These are phyloP conservation scores for Meyerozyma smithsonii DNA, from an alignment of 1,139 yeast genomes.

Conservation along the genomic window DNA sequence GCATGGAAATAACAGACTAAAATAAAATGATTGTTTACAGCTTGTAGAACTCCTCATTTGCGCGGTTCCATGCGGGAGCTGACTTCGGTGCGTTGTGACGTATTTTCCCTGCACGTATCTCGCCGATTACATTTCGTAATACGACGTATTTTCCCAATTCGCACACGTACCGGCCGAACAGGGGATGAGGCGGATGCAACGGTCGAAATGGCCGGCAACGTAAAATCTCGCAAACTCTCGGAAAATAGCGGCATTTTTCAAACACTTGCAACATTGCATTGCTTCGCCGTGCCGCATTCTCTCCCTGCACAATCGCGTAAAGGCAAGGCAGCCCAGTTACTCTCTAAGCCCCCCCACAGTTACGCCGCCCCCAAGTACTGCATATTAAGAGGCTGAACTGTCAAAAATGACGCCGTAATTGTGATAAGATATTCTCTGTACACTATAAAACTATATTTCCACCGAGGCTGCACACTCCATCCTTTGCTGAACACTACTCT, in stretches of 20 bases:
- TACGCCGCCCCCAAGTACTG: not conserved
- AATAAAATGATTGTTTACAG: constrained; percentile 4
- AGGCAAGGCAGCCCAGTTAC: not conserved
- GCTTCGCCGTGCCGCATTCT: too few species aligned
- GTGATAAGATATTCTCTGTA: not conserved
- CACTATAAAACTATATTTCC: too few species aligned
- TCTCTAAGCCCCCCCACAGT: constrained; percentile 1
- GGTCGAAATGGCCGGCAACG: not conserved
- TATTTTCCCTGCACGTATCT: not conserved
- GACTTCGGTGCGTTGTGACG: not conserved
- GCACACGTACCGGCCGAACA: not conserved
- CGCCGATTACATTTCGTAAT: not conserved
- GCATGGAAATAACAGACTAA: constrained; percentile 3
- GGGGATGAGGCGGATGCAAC: not conserved
- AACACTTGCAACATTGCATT: too few species aligned
- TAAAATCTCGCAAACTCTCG: not conserved
- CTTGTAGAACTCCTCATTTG: constrained; percentile 1
- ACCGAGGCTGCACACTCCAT: not conserved
- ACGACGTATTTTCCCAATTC: not conserved
- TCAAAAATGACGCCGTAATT: not conserved
- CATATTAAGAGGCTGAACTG: not conserved
- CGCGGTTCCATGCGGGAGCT: not conserved
- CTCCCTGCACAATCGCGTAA: too few species aligned
- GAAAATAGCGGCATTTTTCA: not conserved
- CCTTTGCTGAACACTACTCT: not conserved